A percentile compares a stretch with the other conserved stretches of the same genome.
phyloP scores from a whole-genome alignment of 2,329 filamentous ascomycete species.

The Neobulgaria alba region DNA sequence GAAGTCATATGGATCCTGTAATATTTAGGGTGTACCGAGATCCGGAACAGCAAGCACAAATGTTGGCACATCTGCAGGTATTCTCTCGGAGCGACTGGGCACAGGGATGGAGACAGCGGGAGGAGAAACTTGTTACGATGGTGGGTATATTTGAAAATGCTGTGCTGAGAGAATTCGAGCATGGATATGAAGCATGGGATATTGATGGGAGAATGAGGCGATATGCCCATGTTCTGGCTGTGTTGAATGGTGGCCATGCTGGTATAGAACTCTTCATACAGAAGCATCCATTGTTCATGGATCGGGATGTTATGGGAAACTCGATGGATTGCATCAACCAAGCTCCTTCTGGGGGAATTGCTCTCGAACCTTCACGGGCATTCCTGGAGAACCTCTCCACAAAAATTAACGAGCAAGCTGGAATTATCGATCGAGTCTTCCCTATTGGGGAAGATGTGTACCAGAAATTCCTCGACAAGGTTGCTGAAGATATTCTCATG shows the following conservation, averaged over 20 bases:
- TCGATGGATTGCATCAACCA: constrained; percentile 75
- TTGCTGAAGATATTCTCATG: constrained; percentile 72
- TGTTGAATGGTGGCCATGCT: constrained; percentile 70
- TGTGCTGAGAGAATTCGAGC: constrained; percentile 83
- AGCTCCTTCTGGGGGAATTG: constrained; percentile 55
- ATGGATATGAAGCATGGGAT: constrained; percentile 83
- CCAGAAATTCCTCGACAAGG: constrained; percentile 69
- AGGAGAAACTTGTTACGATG: constrained; percentile 66
- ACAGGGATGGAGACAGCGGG: constrained; percentile 61
- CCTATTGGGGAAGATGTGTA: constrained; percentile 61
- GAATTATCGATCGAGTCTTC: constrained; percentile 76
- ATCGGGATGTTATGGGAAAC: constrained; percentile 61
- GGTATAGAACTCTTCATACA: constrained; percentile 81
- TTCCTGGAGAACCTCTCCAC: constrained; percentile 71
- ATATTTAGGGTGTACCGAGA: constrained; percentile 82
- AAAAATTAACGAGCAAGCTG: constrained; percentile 75
- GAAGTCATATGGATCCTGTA: constrained; percentile 68
- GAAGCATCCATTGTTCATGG: constrained; percentile 75
- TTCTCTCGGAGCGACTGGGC: constrained; percentile 79
- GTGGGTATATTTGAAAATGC: constrained; percentile 81
- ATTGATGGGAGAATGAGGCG: constrained; percentile 81
- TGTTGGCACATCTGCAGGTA: constrained; percentile 69
- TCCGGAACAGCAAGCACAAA: constrained; percentile 82
- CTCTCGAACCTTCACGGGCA: constrained; percentile 67
- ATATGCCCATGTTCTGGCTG: constrained; percentile 78